phyloP scores from a whole-genome alignment of 352 stramenopile genomes.

The Globisporangium megalacanthum region DNA sequence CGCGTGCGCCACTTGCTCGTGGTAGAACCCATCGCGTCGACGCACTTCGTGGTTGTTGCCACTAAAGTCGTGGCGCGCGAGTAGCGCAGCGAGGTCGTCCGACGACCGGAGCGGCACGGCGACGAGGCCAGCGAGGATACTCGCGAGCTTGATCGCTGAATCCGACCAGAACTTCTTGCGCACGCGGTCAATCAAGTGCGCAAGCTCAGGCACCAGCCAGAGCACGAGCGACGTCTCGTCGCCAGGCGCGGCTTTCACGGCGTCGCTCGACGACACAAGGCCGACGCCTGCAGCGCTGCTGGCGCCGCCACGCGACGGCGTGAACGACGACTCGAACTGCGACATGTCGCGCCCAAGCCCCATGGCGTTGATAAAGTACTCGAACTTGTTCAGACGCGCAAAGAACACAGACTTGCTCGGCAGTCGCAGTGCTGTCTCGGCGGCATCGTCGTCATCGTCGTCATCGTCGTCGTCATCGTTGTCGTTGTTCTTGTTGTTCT shows the following conservation, averaged over 20 bases:
- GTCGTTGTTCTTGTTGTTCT: background rate
- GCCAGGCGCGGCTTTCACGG: conserved; percentile 54
- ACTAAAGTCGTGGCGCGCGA: conserved; percentile 54
- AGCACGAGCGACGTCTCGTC: conserved; percentile 75
- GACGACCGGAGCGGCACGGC: conserved; percentile 59
- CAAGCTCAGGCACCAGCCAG: conserved; percentile 74
- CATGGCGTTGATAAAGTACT: conserved; percentile 84
- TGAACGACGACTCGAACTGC: conserved; percentile 73
- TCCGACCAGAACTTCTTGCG: conserved; percentile 66
- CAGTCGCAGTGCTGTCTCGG: conserved; percentile 21
- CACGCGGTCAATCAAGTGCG: conserved; percentile 57
- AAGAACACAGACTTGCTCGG: conserved; percentile 63
- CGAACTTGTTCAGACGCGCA: conserved; percentile 72
- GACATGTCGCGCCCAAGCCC: conserved; percentile 60
- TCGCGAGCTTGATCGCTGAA: conserved; percentile 59
- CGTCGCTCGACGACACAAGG: conserved; percentile 50
- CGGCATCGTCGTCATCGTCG: background rate
- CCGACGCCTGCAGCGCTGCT: conserved; percentile 11
- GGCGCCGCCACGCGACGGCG: conserved; percentile 33
- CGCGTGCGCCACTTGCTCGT: conserved; percentile 77
- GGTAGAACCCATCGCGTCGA: conserved; percentile 76
- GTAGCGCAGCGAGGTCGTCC: conserved; percentile 49
- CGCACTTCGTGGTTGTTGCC: conserved; percentile 72
- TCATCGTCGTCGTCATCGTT: background rate
- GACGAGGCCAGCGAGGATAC: conserved; percentile 59